A percentile compares a stretch with the other conserved stretches of the same genome.
Evolutionary conservation across 345 rosid species (phyloP).

Genomic region (Camelina neglecta): DNA sequence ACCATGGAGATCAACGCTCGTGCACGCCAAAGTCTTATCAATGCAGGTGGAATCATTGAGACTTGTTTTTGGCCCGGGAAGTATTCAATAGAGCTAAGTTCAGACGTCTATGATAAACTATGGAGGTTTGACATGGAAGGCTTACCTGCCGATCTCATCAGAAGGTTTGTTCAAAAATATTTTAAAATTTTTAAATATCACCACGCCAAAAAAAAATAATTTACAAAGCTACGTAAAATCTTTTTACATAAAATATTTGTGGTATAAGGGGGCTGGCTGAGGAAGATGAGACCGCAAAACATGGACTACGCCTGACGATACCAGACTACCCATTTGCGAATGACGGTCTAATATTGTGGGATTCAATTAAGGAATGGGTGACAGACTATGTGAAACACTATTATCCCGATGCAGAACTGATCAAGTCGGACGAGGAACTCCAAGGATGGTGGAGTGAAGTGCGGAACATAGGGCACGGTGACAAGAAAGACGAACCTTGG

Average conservation of each 20-base stretch:
- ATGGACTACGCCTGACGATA: conserved; percentile 38
- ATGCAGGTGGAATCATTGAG: conserved; percentile 70
- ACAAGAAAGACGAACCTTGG: conserved; percentile 50
- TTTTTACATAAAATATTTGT: not conserved
- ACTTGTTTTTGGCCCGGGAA: conserved; percentile 61
- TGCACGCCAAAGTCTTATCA: conserved; percentile 63
- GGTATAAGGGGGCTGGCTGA: conserved; percentile 41
- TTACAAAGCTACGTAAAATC: not conserved
- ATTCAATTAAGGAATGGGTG: conserved; percentile 45
- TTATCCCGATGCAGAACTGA: conserved; percentile 25
- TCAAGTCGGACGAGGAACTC: conserved; percentile 38
- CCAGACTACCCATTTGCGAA: conserved; percentile 47
- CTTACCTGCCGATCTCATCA: conserved; percentile 46
- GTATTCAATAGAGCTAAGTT: conserved; percentile 59
- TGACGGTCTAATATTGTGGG: conserved; percentile 47
- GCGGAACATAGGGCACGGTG: conserved; percentile 40
- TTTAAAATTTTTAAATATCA: no score
- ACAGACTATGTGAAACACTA: conserved; percentile 45
- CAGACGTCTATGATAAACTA: conserved; percentile 46
- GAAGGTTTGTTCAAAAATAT: conserved; percentile 7
- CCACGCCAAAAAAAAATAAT: not conserved
- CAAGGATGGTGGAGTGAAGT: conserved; percentile 49
- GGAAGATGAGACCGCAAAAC: conserved; percentile 35
- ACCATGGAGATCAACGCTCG: conserved; percentile 80
- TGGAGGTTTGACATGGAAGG: conserved; percentile 48